phyloP scores from a whole-genome alignment of 768 basidiomycete species.

The Termitomyces sp. region DNA sequence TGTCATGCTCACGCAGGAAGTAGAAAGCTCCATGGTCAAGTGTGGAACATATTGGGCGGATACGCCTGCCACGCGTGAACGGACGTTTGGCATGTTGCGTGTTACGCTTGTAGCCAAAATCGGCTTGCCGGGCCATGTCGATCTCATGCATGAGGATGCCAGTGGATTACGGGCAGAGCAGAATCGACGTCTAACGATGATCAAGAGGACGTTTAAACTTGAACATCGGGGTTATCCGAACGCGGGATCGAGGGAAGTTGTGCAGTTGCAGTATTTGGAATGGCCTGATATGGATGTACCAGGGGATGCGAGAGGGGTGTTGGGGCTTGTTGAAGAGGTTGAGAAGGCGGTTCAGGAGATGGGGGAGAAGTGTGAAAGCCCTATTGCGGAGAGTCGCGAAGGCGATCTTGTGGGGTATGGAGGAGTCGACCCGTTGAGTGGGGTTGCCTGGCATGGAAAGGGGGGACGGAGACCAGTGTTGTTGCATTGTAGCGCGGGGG shows the following conservation, averaged over 20 bases:
- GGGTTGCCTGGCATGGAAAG: conserved; percentile 49
- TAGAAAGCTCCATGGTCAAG: conserved; percentile 85
- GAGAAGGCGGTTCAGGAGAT: conserved; percentile 39
- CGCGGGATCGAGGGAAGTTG: conserved; percentile 57
- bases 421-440: conserved; percentile 47
- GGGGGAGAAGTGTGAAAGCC: conserved; percentile 11
- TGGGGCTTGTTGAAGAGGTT: conserved; percentile 73
- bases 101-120: conserved; percentile 42
- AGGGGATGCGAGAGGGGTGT: conserved; percentile 68
- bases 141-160: conserved; percentile 8
- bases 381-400: not conserved
- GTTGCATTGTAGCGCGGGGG: conserved; percentile 91
- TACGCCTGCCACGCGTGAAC: not conserved
- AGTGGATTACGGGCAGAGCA: not conserved
- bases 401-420: not conserved
- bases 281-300: conserved; percentile 99
- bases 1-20: conserved; percentile 92
- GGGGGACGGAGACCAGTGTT: conserved; percentile 54
- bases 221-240: conserved; percentile 56
- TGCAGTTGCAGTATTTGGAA: conserved; percentile 88
- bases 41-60: conserved; percentile 89
- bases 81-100: conserved; percentile 63
- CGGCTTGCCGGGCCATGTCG: conserved; percentile 17
- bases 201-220: conserved; percentile 67
- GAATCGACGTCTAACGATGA: conserved; percentile 20